A percentile compares a stretch with the other conserved stretches of the same genome.
Evolutionary conservation across 768 basidiomycete species (phyloP).

Genomic region (Grammothele lineata): DNA sequence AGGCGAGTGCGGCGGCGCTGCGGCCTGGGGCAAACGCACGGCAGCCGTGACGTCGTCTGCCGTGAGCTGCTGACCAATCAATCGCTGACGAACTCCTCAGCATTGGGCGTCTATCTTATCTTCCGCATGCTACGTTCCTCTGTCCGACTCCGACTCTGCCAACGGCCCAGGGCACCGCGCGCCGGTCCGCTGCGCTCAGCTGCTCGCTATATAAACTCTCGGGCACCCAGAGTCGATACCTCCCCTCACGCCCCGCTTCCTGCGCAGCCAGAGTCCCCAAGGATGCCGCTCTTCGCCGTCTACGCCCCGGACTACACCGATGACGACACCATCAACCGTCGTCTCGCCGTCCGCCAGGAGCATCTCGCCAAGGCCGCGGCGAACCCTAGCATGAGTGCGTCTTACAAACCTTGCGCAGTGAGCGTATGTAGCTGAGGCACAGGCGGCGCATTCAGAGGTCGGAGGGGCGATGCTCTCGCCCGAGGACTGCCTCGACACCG

Average conservation of each 20-base stretch:
- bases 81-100: no score
- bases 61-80: no score
- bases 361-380: conserved; percentile 47
- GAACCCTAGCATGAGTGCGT: conserved; percentile 47
- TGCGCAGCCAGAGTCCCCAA: no score
- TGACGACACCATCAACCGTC: conserved; percentile 50
- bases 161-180: no score
- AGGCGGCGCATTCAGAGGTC: conserved; percentile 11
- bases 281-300: conserved; percentile 40
- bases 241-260: no score
- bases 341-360: conserved; percentile 48
- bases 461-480: conserved; percentile 20
- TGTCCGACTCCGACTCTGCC: no score
- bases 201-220: no score
- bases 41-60: no score
- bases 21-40: background rate
- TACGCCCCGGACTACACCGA: conserved; percentile 67
- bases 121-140: no score
- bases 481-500: conserved; percentile 14
- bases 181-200: no score
- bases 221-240: no score
- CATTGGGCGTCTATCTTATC: no score
- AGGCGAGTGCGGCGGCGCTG: background rate
- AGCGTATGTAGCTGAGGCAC: background rate
- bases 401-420: background rate